Evolutionary conservation across 768 basidiomycete species (phyloP), one percentile per base, ranked within the genome.

Genomic region (Boletellus sp.): DNA sequence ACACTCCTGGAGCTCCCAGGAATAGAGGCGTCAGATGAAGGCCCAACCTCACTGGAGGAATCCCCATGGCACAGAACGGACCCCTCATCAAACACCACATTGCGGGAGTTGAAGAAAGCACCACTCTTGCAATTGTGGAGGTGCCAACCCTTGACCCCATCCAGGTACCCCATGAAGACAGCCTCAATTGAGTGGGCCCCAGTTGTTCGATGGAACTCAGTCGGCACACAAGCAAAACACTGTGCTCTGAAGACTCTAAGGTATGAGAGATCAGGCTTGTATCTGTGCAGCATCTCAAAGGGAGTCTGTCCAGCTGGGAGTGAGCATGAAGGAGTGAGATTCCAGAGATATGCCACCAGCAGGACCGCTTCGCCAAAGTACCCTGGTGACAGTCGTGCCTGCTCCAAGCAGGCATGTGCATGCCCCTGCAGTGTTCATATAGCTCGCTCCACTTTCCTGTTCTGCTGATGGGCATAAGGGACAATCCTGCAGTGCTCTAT

Each of bases 381-480:
- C n/a, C n/a, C n/a, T n/a, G n/a, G n/a, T n/a, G n/a, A n/a, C n/a
- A n/a, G n/a, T n/a, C n/a, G n/a, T n/a, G n/a, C n/a, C n/a, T n/a
- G n/a, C n/a, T n/a, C n/a, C n/a, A n/a, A n/a, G n/a, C 22, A 15
- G 22, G 4, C 20, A 40, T n/a, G 17, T 4, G 28, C 17, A 8
- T 28, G 5, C 7, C 28, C 41, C 17, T 42, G 9, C 2, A 42
- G 10, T 0, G 41, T 42, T 4, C 28, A 10, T 12, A 72, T 58
- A 28, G 60, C 64, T 0, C 63, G 47, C 41, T 73, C 65, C 1
- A 55, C 60, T 32, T 63, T 67, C 0, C 70, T 61, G 50, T 71
- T 71, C 52, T 71, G 69, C 6, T 61, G 58, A 36, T 71, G 66
- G 1, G 65, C 58, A 50, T 70, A 69, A 0, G 69, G 63, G n/a